Percentiles rank a stretch among this genome's conserved stretches.
Conservation (phyloP, 1,284 basidiomycete species). For the Neonothopanus nambi region DNA sequence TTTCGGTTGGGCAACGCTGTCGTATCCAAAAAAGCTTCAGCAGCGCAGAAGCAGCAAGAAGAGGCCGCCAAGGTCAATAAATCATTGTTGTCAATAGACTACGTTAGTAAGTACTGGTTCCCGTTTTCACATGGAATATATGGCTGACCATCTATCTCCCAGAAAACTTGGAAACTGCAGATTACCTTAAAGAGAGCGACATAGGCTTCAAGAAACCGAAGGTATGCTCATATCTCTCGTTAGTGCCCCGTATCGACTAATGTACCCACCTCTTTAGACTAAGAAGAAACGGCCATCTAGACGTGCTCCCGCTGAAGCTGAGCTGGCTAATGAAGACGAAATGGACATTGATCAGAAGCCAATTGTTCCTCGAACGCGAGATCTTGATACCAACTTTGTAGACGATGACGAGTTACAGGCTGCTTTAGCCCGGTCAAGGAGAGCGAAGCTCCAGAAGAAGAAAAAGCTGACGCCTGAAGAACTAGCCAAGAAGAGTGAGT, state of each 20-base stretch:
- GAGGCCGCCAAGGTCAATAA: slow-evolving; percentile 72
- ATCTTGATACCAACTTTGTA: slow-evolving; percentile 86
- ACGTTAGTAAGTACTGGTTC: slow-evolving; percentile 65
- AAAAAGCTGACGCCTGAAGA: slow-evolving; percentile 86
- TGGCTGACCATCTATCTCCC: not conserved
- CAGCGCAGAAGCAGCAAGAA: slow-evolving; percentile 53
- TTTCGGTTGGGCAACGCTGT: slow-evolving; percentile 74
- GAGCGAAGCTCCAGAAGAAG: slow-evolving; percentile 77
- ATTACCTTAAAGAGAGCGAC: slow-evolving; percentile 92
- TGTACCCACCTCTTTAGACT: slow-evolving; percentile 67
- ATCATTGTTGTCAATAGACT: slow-evolving; percentile 86
- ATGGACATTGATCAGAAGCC: slow-evolving; percentile 83
- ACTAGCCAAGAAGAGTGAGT: slow-evolving; percentile 77
- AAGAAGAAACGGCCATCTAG: slow-evolving; percentile 89
- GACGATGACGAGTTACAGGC: slow-evolving; percentile 99
- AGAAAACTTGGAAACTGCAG: slow-evolving; percentile 87
- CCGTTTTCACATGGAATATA: not conserved
- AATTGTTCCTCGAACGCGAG: slow-evolving; percentile 57
- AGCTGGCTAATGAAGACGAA: slow-evolving; percentile 48
- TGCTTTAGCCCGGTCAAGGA: slow-evolving; percentile 83
- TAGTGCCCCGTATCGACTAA: slow-evolving; percentile 15
- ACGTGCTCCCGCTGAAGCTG: slow-evolving; percentile 65
- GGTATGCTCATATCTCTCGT: slow-evolving; percentile 39
- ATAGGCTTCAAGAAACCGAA: slow-evolving; percentile 93
- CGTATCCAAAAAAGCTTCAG: slow-evolving; percentile 36